Percentiles rank a stretch among this genome's conserved stretches.
phyloP scores from a whole-genome alignment of 768 basidiomycete species.

The Suillus placidus region DNA sequence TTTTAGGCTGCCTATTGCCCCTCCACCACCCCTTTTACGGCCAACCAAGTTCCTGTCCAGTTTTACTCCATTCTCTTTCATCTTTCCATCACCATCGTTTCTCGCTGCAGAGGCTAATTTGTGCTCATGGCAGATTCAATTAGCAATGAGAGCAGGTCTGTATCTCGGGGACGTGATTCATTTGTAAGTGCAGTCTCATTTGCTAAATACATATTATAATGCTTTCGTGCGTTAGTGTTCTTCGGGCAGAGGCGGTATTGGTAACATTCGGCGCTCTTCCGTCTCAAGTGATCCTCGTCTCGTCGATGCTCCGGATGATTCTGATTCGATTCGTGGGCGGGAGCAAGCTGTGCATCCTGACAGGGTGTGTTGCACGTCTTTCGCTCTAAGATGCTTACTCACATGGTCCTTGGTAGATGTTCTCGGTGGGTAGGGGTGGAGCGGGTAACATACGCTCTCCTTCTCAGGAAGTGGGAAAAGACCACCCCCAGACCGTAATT shows the following conservation, averaged over 20 bases:
- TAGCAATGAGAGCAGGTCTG: constrained; percentile 43
- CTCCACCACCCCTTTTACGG: not conserved
- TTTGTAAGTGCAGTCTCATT: constrained; percentile 44
- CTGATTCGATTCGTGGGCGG: constrained; percentile 58
- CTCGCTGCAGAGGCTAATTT: not conserved
- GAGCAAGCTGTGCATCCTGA: constrained; percentile 47
- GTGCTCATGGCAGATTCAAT: constrained; percentile 30
- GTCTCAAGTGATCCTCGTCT: constrained; percentile 47
- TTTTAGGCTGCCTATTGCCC: not conserved
- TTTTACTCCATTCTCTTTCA: constrained; percentile 1
- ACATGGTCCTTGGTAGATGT: constrained; percentile 20
- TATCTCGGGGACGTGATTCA: constrained; percentile 61
- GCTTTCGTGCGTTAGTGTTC: constrained; percentile 41
- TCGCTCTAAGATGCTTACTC: not conserved
- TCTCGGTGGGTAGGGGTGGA: constrained; percentile 77
- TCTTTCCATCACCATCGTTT: not conserved
- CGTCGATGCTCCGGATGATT: constrained; percentile 54
- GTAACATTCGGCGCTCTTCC: constrained; percentile 62
- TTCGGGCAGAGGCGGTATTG: constrained; percentile 68
- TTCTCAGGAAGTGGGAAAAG: constrained; percentile 51
- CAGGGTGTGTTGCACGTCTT: constrained; percentile 34
- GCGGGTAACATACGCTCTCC: constrained; percentile 84
- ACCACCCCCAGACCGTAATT: constrained; percentile 25
- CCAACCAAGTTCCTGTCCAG: not conserved
- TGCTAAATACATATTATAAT: constrained; percentile 9